Evolutionary conservation across 225 moss, liverwort and hornwort genomes (phyloP).

Genomic region (Sphagnum contortum): DNA sequence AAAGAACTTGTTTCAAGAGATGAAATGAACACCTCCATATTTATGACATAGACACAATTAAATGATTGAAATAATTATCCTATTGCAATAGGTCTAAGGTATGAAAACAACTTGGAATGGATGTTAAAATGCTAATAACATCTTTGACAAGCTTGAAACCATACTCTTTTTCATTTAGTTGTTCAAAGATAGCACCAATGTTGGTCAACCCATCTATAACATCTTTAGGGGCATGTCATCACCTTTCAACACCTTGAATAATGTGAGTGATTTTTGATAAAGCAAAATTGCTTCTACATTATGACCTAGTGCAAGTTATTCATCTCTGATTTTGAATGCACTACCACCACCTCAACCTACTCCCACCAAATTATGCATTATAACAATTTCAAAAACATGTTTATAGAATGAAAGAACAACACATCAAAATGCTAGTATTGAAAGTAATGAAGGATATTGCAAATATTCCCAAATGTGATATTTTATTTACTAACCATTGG

Average conservation of each 20-base stretch:
- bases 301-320: slow-evolving; percentile 63
- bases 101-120: slow-evolving; percentile 50
- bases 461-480: too few relatives aligned
- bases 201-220: slow-evolving; percentile 76
- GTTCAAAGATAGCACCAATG: slow-evolving; percentile 74
- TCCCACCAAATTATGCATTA: slow-evolving; percentile 3
- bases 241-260: slow-evolving; percentile 89
- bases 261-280: slow-evolving; percentile 82
- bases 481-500: slow-evolving; percentile 38
- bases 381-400: too few relatives aligned
- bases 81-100: too few relatives aligned
- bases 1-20: too few relatives aligned
- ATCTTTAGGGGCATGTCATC: slow-evolving; percentile 79
- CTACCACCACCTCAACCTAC: slow-evolving; percentile 79
- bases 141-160: slow-evolving; percentile 66
- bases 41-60: too few relatives aligned
- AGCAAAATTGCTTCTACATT: slow-evolving; percentile 68
- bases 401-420: too few relatives aligned
- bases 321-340: slow-evolving; percentile 82
- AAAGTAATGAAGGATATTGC: too few relatives aligned
- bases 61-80: too few relatives aligned
- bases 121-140: slow-evolving; percentile 67
- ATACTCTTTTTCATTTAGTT: slow-evolving; percentile 69
- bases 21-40: too few relatives aligned
- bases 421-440: too few relatives aligned